phyloP scores from a whole-genome alignment of 2,329 filamentous ascomycete genomes.

The Botrytis fabae region DNA sequence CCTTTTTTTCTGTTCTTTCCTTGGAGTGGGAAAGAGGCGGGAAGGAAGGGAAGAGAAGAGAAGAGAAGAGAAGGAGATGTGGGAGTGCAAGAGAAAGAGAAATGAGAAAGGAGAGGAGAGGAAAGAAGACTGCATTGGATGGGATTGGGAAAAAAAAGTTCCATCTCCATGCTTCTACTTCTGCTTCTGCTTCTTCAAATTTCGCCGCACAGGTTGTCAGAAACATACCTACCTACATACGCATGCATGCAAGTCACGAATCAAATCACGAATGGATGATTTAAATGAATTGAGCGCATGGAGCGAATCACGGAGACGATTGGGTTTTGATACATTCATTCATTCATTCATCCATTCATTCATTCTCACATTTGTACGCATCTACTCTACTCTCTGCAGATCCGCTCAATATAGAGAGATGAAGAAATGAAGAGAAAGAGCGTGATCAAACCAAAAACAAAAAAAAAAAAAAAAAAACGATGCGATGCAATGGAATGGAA shows the following conservation, averaged over 20 bases:
- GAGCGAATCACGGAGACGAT: not conserved
- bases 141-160: not conserved
- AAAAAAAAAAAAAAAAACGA: no score
- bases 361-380: not conserved
- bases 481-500: not conserved
- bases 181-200: not conserved
- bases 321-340: not conserved
- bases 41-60: not conserved
- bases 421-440: no score
- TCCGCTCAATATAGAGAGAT: not conserved
- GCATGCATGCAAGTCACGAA: not conserved
- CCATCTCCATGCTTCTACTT: not conserved
- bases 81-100: not conserved
- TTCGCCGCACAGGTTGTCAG: not conserved
- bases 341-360: not conserved
- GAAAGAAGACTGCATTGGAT: no score
- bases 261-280: not conserved
- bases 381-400: not conserved
- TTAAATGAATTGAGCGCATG: not conserved
- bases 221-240: not conserved
- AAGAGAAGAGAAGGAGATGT: not conserved
- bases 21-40: not conserved
- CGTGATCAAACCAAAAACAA: no score
- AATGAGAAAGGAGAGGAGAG: no score
- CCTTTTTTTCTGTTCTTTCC: no score